phyloP scores from a whole-genome alignment of 768 basidiomycete genomes.

The Suillus americanus region DNA sequence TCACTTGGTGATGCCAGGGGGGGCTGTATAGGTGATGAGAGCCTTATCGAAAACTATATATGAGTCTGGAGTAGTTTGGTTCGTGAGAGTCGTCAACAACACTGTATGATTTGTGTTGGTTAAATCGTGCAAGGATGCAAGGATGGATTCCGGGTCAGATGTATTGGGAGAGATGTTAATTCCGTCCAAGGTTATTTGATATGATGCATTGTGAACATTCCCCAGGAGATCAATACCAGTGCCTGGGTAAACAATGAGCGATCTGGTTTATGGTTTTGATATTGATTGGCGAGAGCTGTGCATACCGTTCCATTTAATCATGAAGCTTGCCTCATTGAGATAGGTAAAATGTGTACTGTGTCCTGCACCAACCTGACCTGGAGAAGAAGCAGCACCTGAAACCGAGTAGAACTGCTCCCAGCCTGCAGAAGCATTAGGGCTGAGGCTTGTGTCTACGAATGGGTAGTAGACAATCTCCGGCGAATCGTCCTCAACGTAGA shows the following conservation, averaged over 20 bases:
- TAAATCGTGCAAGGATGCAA: slow-evolving; percentile 51
- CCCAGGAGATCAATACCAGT: slow-evolving; percentile 65
- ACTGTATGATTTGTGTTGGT: slow-evolving; percentile 52
- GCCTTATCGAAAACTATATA: slow-evolving; percentile 60
- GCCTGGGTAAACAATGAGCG: slow-evolving; percentile 38
- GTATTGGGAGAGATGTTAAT: slow-evolving; percentile 22
- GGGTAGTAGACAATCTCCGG: slow-evolving; percentile 63
- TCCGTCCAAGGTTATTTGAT: slow-evolving; percentile 55
- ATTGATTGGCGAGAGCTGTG: slow-evolving; percentile 11
- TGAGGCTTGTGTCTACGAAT: slow-evolving; percentile 52
- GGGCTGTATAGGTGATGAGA: slow-evolving; percentile 42
- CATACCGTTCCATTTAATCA: slow-evolving; percentile 64
- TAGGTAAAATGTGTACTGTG: slow-evolving; percentile 64
- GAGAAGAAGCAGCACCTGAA: slow-evolving; percentile 45
- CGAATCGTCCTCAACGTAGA: slow-evolving; percentile 66
- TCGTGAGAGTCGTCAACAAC: slow-evolving; percentile 47
- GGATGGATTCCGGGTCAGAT: slow-evolving; percentile 34
- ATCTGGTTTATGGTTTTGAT: background rate
- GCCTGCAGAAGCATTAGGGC: slow-evolving; percentile 50
- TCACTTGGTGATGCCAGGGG: slow-evolving; percentile 35
- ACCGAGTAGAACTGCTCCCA: slow-evolving; percentile 66
- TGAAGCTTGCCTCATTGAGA: slow-evolving; percentile 53
- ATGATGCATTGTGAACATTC: slow-evolving; percentile 43
- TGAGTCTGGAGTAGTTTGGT: slow-evolving; percentile 30
- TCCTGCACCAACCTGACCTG: slow-evolving; percentile 51